phyloP scores from a whole-genome alignment of 1,284 basidiomycete genomes.

The Moesziomyces sp. region DNA sequence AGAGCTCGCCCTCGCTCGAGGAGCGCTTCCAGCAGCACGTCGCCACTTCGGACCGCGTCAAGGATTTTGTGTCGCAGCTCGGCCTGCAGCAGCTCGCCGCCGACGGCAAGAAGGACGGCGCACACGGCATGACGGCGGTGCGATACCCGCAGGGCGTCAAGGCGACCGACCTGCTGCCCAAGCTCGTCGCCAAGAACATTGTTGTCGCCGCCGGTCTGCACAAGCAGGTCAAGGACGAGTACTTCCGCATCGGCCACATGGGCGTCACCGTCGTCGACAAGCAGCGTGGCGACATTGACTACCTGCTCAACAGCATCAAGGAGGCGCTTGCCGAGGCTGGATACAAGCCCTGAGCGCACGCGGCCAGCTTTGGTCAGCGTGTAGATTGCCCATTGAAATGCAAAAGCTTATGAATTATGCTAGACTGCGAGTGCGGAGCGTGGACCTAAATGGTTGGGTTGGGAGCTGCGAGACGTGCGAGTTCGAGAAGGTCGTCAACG shows the following conservation, averaged over 20 bases:
- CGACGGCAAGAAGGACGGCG: conserved; percentile 64
- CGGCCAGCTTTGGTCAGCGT: background rate
- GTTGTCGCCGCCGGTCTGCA: conserved; percentile 91
- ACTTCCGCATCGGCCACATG: conserved; percentile 78
- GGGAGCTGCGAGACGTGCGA: conserved; percentile 16
- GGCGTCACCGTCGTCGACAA: conserved; percentile 78
- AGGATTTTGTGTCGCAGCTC: conserved; percentile 75
- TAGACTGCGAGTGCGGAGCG: background rate
- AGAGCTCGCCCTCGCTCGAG: conserved; percentile 73
- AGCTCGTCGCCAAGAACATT: conserved; percentile 77
- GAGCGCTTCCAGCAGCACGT: conserved; percentile 84
- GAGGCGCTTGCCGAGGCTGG: conserved; percentile 71
- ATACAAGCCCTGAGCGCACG: conserved; percentile 58
- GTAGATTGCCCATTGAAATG: conserved; percentile 1
- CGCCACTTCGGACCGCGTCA: conserved; percentile 79
- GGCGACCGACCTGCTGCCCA: conserved; percentile 56
- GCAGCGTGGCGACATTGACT: conserved; percentile 75
- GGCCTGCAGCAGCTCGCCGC: conserved; percentile 73
- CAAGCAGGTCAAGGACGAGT: conserved; percentile 82
- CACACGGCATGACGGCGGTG: conserved; percentile 67
- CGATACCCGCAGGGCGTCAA: conserved; percentile 62
- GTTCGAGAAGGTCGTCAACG: conserved; percentile 19
- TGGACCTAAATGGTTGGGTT: background rate
- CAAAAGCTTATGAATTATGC: background rate
- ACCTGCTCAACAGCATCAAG: conserved; percentile 77